A percentile compares a stretch with the other conserved stretches of the same genome.
These are phyloP conservation scores for Meyerozyma sp. DNA, from an alignment of 1,139 yeast species.

Conservation along the genomic window DNA sequence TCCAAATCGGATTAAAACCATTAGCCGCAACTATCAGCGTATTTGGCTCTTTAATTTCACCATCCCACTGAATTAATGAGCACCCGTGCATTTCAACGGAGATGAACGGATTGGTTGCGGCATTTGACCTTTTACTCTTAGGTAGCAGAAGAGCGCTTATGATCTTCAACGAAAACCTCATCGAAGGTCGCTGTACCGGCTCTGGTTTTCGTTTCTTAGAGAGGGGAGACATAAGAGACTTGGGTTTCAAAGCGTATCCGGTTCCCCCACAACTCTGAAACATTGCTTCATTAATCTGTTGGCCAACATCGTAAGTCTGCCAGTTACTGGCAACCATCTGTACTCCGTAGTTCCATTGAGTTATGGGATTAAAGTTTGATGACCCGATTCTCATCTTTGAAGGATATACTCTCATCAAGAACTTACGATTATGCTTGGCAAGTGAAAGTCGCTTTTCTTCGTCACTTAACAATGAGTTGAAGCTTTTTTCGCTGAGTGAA, in stretches of 20 bases:
- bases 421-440: conserved; percentile 71
- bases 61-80: conserved; percentile 18
- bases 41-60: conserved; percentile 9
- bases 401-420: conserved; percentile 83
- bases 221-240: conserved; percentile 29
- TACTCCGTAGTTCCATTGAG: conserved; percentile 77
- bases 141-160: conserved; percentile 87
- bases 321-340: conserved; percentile 97
- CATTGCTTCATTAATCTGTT: conserved; percentile 84
- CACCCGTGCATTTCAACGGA: conserved; percentile 53
- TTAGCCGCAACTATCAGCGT: conserved; percentile 47
- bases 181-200: conserved; percentile 4
- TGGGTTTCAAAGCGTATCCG: conserved; percentile 81
- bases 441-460: conserved; percentile 46
- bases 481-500: conserved; percentile 72
- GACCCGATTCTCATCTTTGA: conserved; percentile 72
- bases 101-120: conserved; percentile 52
- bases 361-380: conserved; percentile 72
- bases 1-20: conserved; percentile 89
- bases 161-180: conserved; percentile 38
- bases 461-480: conserved; percentile 62
- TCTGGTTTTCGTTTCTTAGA: conserved; percentile 5
- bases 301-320: conserved; percentile 90
- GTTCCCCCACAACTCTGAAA: conserved; percentile 53
- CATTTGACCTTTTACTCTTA: conserved; percentile 43